Base-by-base conservation (phyloP, 2,329 filamentous ascomycete genomes). In the Aureobasidium sp. region DNA sequence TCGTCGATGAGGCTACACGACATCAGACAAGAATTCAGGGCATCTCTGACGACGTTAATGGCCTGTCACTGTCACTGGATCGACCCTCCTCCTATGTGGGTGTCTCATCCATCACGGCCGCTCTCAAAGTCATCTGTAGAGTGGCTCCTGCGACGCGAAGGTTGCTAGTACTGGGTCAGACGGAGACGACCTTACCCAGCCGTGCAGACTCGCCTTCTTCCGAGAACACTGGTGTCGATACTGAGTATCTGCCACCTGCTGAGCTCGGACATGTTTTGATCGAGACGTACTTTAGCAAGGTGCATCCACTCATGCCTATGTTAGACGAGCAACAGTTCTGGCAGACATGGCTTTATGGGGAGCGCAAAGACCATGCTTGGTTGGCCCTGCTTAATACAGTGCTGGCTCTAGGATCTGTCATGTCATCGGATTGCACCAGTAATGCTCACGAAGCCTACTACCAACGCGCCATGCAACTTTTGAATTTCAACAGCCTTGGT, bases 1-100 rank as follows among this genome's bases (percentile, higher is more conserved):
- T 86, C 70, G 86, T 84, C 82, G 88, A 90, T 64, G 87, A 91
- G 69, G 84, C 74, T 37, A 74, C 67, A 25, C 64, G 74, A 62
- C 73, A 78, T 53, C 71, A 73, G 52, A 67, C 73, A 60, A 73
- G 74, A 47, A 73, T 78, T 29, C 76, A 79, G 63, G 73, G 75
- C 53, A 77, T 71, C 34, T 70, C 70, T 2, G 70, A 72, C 63
- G 70, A 72, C 44, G 68, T 72, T 39, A 69, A 72, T 59, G 70
- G 69, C 7, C 67, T 72, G 0, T 72, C 69, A 2, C 58, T 71
- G 6, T 70, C 69, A 6, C 63, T 70, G n/a, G 69, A 71, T 58
- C 63, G 66, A 44, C 66, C 68, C 25, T 71, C 70, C 9, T 71
- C 70, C 2, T 72, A 72, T 42, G 70, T 71, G 11, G 70, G 70